phyloP scores from a whole-genome alignment of 345 rosid species.

The Litchi chinensis region DNA sequence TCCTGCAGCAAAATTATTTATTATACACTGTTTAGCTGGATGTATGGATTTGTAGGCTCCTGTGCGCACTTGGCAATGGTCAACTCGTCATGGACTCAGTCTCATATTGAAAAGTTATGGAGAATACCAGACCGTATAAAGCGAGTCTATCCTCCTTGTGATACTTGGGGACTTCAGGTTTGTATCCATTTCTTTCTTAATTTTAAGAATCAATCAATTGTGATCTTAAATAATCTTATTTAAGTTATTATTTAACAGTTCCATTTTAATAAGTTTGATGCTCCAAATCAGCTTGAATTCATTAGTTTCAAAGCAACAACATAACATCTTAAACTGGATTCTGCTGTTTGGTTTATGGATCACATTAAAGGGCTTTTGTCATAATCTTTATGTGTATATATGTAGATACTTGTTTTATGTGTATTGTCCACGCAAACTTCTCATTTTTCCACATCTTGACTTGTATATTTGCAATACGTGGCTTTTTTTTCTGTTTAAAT shows the following conservation, averaged over 20 bases:
- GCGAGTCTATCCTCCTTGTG: conserved; percentile 94
- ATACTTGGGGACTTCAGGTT: conserved; percentile 96
- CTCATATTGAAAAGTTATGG: conserved; percentile 89
- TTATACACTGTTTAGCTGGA: conserved; percentile 70
- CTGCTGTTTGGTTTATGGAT: background rate
- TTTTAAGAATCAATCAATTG: background rate
- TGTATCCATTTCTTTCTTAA: conserved; percentile 17
- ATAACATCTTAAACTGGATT: background rate
- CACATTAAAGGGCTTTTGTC: background rate
- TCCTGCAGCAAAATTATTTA: conserved; percentile 74
- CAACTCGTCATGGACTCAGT: conserved; percentile 93
- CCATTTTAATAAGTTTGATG: background rate
- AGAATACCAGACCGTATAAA: conserved; percentile 59
- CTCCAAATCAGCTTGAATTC: background rate
- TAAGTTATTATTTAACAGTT: background rate
- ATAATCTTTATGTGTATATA: background rate
- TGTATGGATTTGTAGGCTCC: conserved; percentile 90
- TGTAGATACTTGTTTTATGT: no score
- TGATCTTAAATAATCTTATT: background rate
- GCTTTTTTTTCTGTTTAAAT: background rate
- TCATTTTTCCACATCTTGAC: background rate
- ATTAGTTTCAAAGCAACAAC: background rate
- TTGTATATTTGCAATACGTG: background rate
- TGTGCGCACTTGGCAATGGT: conserved; percentile 88
- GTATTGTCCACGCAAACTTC: background rate